A percentile compares a stretch with the other conserved stretches of the same genome.
Evolutionary conservation across 495 filamentous ascomycete genomes (phyloP).

Genomic region (Symbiotaphrina buchneri): DNA sequence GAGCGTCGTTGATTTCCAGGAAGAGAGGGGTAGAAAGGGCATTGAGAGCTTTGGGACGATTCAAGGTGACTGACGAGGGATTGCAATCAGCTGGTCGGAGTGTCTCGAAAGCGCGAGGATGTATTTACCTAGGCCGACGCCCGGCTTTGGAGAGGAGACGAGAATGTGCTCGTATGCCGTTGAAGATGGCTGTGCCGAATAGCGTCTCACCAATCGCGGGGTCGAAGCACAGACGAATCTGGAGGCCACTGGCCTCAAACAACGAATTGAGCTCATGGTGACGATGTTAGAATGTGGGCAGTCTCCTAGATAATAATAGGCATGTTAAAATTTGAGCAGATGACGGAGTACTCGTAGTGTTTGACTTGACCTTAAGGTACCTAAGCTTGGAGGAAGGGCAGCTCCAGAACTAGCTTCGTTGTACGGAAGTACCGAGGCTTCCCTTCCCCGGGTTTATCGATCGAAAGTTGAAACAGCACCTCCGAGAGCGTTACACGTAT

Average conservation of each 20-base stretch:
- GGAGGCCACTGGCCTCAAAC: conserved; percentile 34
- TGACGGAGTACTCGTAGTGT: background rate
- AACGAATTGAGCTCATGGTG: conserved; percentile 35
- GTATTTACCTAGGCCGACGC: conserved; percentile 63
- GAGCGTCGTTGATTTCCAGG: conserved; percentile 65
- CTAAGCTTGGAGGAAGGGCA: no score
- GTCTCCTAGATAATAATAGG: conserved; percentile 7
- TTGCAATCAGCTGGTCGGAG: conserved; percentile 4
- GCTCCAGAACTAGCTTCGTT: no score
- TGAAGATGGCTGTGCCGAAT: no score
- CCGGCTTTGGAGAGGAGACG: conserved; percentile 60
- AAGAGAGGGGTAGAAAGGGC: conserved; percentile 79
- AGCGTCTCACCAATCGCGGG: conserved; percentile 25
- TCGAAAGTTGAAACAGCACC: no score
- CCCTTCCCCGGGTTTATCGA: no score
- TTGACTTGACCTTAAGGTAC: no score
- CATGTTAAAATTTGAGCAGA: background rate
- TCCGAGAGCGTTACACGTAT: no score
- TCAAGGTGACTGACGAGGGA: conserved; percentile 51
- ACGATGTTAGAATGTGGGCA: no score
- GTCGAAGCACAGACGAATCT: conserved; percentile 20
- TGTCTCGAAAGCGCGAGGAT: background rate
- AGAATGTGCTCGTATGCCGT: conserved; percentile 71
- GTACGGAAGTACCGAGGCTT: no score
- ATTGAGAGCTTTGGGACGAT: conserved; percentile 87